Evolutionary conservation across 1,139 yeast species (phyloP).

Genomic region (Kodamaea alishanica): DNA sequence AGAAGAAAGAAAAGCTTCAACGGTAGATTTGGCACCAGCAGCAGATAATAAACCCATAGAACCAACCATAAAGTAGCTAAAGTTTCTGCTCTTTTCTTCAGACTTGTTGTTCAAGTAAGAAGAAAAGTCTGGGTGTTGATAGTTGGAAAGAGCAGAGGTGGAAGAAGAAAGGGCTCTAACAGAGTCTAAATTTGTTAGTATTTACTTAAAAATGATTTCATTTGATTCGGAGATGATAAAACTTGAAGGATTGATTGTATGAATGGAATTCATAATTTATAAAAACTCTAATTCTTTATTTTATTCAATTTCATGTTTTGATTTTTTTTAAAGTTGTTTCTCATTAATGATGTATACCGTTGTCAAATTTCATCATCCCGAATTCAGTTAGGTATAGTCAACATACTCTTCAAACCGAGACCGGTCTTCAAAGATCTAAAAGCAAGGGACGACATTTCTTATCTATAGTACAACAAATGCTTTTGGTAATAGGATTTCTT

Average conservation of each 20-base stretch:
- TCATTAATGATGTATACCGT: background rate
- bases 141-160: conserved; percentile 61
- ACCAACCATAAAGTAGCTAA: conserved; percentile 97
- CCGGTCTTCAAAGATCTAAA: conserved; percentile 54
- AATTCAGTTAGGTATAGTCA: background rate
- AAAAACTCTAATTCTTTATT: background rate
- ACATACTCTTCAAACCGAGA: conserved; percentile 43
- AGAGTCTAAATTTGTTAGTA: conserved; percentile 18
- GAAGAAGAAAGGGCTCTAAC: conserved; percentile 38
- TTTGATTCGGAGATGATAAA: background rate
- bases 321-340: too few relatives aligned
- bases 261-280: background rate
- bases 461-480: conserved; percentile 3
- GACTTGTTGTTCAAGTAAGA: conserved; percentile 75
- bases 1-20: conserved; percentile 87
- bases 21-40: conserved; percentile 97
- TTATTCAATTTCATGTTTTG: background rate
- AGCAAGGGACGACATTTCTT: conserved; percentile 42
- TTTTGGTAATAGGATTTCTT: conserved; percentile 1
- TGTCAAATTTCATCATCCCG: background rate
- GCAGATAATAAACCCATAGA: conserved; percentile 91
- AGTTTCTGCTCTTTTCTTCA: conserved; percentile 72
- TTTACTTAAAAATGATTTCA: background rate
- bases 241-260: background rate
- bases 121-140: conserved; percentile 90